A percentile compares a stretch with the other conserved stretches of the same genome.
phyloP scores from a whole-genome alignment of 2,329 filamentous ascomycete genomes.

The Claviceps spartinae region DNA sequence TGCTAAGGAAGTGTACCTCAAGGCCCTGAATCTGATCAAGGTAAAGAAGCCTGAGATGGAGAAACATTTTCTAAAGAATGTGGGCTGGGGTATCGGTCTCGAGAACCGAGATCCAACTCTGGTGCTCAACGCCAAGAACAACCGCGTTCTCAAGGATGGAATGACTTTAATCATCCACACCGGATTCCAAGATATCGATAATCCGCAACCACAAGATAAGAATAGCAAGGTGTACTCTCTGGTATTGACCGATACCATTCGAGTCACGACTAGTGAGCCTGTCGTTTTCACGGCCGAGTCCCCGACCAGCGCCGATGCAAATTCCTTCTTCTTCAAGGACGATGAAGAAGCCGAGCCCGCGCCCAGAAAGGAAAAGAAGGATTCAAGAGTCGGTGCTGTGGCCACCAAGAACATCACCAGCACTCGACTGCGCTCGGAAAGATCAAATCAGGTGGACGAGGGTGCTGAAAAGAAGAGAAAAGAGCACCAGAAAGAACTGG shows the following conservation, averaged over 20 bases:
- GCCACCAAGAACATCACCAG: constrained; percentile 92
- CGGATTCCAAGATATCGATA: constrained; percentile 79
- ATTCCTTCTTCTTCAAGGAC: constrained; percentile 98
- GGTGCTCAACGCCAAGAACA: constrained; percentile 76
- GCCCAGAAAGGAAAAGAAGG: constrained; percentile 84
- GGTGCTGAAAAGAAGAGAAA: constrained; percentile 77
- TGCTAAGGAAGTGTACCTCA: constrained; percentile 84
- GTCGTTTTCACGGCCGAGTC: constrained; percentile 91
- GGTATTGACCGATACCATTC: constrained; percentile 83
- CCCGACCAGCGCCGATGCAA: constrained; percentile 79
- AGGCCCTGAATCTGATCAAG: constrained; percentile 67
- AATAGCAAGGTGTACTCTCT: constrained; percentile 81
- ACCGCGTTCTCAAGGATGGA: constrained; percentile 72
- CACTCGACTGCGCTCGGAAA: constrained; percentile 81
- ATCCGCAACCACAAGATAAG: constrained; percentile 77
- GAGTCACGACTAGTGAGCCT: constrained; percentile 64
- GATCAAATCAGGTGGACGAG: constrained; percentile 76
- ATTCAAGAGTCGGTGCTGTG: constrained; percentile 69
- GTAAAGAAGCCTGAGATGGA: constrained; percentile 90
- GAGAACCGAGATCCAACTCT: constrained; percentile 79
- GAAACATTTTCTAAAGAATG: constrained; percentile 85
- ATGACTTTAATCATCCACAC: constrained; percentile 93
- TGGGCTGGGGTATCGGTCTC: constrained; percentile 84
- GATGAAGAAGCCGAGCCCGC: constrained; percentile 76
- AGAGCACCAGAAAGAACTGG: constrained; percentile 83